Conservation (phyloP, 2,329 filamentous ascomycete genomes). For the Monilinia fructicola region DNA sequence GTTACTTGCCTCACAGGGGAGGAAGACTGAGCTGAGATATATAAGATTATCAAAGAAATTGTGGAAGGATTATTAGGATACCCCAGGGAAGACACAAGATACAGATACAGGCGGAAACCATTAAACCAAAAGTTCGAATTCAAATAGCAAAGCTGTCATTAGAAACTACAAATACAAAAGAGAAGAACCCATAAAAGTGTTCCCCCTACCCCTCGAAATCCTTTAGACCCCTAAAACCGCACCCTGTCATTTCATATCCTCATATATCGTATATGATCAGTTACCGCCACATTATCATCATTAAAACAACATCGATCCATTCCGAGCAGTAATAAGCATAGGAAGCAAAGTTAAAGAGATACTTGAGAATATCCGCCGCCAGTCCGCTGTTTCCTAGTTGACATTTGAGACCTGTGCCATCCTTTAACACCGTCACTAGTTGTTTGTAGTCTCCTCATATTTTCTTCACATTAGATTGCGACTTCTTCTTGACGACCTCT, state of each 20-base stretch:
- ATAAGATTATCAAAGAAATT: not conserved
- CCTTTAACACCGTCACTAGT: conserved; percentile 12
- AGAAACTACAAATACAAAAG: conserved; percentile 12
- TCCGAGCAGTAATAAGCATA: conserved; percentile 15
- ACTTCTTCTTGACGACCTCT: conserved; percentile 54
- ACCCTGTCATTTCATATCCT: not conserved
- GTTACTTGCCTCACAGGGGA: not conserved
- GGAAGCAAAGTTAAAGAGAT: conserved; percentile 29
- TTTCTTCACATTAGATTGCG: conserved; percentile 27
- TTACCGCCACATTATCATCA: conserved; percentile 23
- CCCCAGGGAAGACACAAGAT: not conserved
- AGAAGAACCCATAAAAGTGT: not conserved
- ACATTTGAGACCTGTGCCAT: conserved; percentile 23
- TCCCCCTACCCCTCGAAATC: not conserved
- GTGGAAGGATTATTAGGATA: not conserved
- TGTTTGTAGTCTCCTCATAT: conserved; percentile 14
- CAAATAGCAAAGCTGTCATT: not conserved
- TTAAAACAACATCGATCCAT: conserved; percentile 8
- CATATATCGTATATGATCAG: conserved; percentile 22
- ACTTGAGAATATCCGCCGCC: conserved; percentile 35
- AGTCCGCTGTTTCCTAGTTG: conserved; percentile 26
- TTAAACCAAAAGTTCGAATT: not conserved
- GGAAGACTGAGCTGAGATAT: not conserved
- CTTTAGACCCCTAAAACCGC: not conserved
- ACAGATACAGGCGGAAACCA: not conserved